Evolutionary conservation across 2,329 filamentous ascomycete genomes (phyloP).

Genomic region (Trichoderma sp.): DNA sequence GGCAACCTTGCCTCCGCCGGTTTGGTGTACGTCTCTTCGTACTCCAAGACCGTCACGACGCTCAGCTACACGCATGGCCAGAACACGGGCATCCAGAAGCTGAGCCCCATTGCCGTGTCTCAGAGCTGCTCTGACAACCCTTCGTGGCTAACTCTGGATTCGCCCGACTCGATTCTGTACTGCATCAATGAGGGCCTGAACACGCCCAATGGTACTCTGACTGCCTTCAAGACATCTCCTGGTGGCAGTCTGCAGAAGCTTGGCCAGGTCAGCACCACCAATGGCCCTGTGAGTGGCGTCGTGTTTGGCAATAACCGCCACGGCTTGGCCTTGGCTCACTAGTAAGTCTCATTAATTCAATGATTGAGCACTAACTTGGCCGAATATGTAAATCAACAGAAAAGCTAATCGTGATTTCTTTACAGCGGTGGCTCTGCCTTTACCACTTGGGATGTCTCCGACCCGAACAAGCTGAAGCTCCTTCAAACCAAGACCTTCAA

Average conservation of each 20-base stretch:
- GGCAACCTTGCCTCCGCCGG: constrained; percentile 33
- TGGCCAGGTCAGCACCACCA: constrained; percentile 33
- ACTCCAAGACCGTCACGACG: constrained; percentile 48
- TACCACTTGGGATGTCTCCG: constrained; percentile 43
- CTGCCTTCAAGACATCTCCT: constrained; percentile 36
- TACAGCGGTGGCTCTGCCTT: constrained; percentile 37
- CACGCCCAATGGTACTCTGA: constrained; percentile 47
- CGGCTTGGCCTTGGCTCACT: constrained; percentile 45
- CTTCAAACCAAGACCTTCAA: constrained; percentile 40
- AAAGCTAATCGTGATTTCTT: neutral
- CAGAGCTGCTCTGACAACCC: constrained; percentile 52
- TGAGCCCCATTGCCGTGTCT: constrained; percentile 42
- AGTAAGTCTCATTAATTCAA: constrained; percentile 36
- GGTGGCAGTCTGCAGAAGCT: constrained; percentile 41
- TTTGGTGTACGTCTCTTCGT: constrained; percentile 48
- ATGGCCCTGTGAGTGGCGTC: constrained; percentile 44
- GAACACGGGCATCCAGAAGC: constrained; percentile 28
- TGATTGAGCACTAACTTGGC: neutral
- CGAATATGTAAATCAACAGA: neutral
- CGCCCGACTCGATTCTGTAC: constrained; percentile 48
- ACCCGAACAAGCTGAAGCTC: constrained; percentile 34
- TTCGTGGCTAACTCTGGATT: constrained; percentile 59
- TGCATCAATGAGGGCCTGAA: constrained; percentile 58
- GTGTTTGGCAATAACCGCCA: constrained; percentile 41
- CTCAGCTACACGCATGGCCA: constrained; percentile 37